These are phyloP conservation scores for Aspergillus flavus DNA, from an alignment of 2,329 filamentous ascomycete genomes.

Conservation along the genomic window DNA sequence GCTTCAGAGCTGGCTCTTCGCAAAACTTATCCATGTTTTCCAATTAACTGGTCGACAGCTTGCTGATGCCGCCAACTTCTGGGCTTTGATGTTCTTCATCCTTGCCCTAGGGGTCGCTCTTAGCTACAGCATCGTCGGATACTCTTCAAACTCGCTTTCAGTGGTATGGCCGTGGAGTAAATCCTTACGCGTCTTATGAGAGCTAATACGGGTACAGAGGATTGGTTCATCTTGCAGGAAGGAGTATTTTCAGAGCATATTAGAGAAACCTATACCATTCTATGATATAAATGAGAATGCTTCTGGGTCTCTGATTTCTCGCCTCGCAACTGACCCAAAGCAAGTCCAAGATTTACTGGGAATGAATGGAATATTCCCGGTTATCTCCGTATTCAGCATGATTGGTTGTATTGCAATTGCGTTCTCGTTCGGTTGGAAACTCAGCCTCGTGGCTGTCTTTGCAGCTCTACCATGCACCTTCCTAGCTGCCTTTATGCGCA, in stretches of 20 bases:
- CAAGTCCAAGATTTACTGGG: constrained; percentile 55
- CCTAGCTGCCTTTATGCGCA: constrained; percentile 52
- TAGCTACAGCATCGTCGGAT: constrained; percentile 52
- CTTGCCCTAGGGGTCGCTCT: constrained; percentile 51
- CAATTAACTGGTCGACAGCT: constrained; percentile 43
- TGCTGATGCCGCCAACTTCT: constrained; percentile 51
- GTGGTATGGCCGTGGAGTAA: constrained; percentile 41
- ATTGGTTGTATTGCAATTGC: constrained; percentile 66
- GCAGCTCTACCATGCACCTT: constrained; percentile 58
- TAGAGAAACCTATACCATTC: constrained; percentile 14
- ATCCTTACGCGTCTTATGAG: constrained; percentile 31
- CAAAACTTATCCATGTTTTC: constrained; percentile 53
- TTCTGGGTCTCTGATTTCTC: constrained; percentile 15
- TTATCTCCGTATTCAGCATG: constrained; percentile 68
- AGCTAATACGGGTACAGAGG: constrained; percentile 10
- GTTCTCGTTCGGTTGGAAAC: constrained; percentile 76
- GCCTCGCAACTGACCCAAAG: constrained; percentile 47
- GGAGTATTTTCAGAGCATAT: constrained; percentile 15
- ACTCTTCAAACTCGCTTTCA: constrained; percentile 48
- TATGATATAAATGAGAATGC: constrained; percentile 17
- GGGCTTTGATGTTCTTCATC: constrained; percentile 59
- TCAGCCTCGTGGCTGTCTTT: constrained; percentile 68
- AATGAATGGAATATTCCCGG: constrained; percentile 50
- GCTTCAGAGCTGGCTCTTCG: constrained; percentile 50
- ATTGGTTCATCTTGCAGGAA: constrained; percentile 10